A percentile compares a stretch with the other conserved stretches of the same genome.
phyloP scores from a whole-genome alignment of 495 filamentous ascomycete species.

The Alectoria sarmentosa region DNA sequence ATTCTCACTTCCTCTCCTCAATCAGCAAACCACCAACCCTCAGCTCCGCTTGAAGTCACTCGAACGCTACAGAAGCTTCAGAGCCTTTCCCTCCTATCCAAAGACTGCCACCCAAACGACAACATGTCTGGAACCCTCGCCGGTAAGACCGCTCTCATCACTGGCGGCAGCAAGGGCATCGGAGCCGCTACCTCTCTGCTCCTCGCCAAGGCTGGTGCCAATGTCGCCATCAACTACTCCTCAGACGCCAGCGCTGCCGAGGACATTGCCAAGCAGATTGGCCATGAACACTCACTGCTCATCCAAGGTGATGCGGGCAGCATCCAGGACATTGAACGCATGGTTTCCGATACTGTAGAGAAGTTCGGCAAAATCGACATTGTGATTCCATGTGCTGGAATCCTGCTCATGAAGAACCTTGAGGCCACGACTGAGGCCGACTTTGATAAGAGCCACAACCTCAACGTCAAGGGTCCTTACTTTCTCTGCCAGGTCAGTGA shows the following conservation, averaged over 20 bases:
- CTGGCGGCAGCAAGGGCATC: conserved; percentile 62
- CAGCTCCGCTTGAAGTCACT: background rate
- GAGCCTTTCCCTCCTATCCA: background rate
- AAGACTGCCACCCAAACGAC: background rate
- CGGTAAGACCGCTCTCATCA: conserved; percentile 57
- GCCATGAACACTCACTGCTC: conserved; percentile 43
- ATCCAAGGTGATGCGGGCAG: conserved; percentile 47
- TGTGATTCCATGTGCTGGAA: conserved; percentile 54
- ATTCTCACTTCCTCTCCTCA: background rate
- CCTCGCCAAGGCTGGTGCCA: conserved; percentile 52
- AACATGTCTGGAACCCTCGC: conserved; percentile 32
- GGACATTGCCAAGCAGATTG: conserved; percentile 47
- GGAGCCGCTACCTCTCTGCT: conserved; percentile 51
- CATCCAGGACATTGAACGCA: conserved; percentile 34
- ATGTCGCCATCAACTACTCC: conserved; percentile 58
- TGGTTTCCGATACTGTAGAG: conserved; percentile 40
- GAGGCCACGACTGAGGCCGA: conserved; percentile 50
- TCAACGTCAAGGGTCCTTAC: conserved; percentile 64
- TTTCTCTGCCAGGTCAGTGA: conserved; percentile 52
- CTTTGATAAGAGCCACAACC: conserved; percentile 47
- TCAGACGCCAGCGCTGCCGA: conserved; percentile 47
- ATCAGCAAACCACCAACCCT: background rate
- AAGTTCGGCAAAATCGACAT: conserved; percentile 53
- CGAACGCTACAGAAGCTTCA: background rate
- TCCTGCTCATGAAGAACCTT: conserved; percentile 47